Percentiles rank a stretch among this genome's conserved stretches.
Evolutionary conservation across 2,329 filamentous ascomycete genomes (phyloP).

Genomic region (Diplodia sapinea): DNA sequence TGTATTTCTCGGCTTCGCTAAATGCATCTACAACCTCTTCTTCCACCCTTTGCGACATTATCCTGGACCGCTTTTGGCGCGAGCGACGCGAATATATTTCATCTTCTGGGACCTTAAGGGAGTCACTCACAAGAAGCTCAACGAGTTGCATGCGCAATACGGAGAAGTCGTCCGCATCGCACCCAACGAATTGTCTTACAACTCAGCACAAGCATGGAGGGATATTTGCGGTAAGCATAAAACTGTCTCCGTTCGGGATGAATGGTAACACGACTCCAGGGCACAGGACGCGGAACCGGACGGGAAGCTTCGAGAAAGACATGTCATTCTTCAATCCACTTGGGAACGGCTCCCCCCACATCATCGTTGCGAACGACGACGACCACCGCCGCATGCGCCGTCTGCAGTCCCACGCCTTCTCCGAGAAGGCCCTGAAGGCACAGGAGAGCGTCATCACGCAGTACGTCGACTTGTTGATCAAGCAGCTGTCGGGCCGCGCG

Average conservation of each 20-base stretch:
- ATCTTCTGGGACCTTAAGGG: neutral
- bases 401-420: conserved; percentile 50
- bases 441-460: conserved; percentile 49
- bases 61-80: conserved; percentile 18
- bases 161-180: neutral
- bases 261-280: conserved; percentile 39
- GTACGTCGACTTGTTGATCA: conserved; percentile 51
- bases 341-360: too few relatives aligned
- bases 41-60: conserved; percentile 23
- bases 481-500: conserved; percentile 38
- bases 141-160: neutral
- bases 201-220: conserved; percentile 45
- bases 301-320: conserved; percentile 23
- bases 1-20: too few relatives aligned
- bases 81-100: neutral
- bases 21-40: conserved; percentile 7
- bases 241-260: conserved; percentile 50
- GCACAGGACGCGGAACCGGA: too few relatives aligned
- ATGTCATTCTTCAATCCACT: too few relatives aligned
- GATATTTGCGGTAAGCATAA: conserved; percentile 49
- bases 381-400: conserved; percentile 50
- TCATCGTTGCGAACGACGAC: conserved; percentile 42
- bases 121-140: neutral
- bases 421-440: conserved; percentile 47
- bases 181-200: neutral